Conservation (phyloP, 2,329 filamentous ascomycete species). For the Sporothrix variecibatus region DNA sequence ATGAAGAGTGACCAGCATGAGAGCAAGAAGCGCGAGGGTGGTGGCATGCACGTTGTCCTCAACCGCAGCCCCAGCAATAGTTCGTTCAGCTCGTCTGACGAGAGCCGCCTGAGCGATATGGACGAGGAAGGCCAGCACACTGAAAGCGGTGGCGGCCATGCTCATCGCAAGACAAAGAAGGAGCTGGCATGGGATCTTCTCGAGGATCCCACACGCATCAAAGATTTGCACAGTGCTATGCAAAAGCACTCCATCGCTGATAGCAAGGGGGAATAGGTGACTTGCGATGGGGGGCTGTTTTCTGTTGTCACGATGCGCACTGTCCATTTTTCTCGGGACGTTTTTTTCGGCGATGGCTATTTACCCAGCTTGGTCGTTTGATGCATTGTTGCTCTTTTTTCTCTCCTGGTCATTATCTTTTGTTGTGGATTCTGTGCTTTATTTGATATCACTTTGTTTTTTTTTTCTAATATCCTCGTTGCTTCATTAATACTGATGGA, state of each 20-base stretch:
- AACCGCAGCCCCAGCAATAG: conserved; percentile 54
- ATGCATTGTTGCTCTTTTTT: neutral
- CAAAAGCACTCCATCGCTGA: neutral
- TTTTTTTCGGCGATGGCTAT: too few species aligned
- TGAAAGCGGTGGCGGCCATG: conserved; percentile 33
- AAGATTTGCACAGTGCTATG: conserved; percentile 34
- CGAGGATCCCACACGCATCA: conserved; percentile 52
- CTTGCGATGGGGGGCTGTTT: too few species aligned
- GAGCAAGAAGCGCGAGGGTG: conserved; percentile 66
- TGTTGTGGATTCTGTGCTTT: neutral
- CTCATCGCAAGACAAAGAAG: conserved; percentile 48
- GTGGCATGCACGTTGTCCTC: conserved; percentile 55
- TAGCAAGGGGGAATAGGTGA: neutral
- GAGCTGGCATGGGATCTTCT: conserved; percentile 54
- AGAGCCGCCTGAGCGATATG: conserved; percentile 49
- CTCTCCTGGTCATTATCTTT: neutral
- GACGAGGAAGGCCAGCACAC: conserved; percentile 36
- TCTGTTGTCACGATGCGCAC: too few species aligned
- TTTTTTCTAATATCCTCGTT: neutral
- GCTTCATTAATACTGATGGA: neutral
- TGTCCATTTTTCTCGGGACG: too few species aligned
- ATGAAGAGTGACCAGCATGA: conserved; percentile 77
- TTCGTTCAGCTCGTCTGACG: conserved; percentile 54
- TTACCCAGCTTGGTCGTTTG: neutral
- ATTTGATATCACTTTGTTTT: neutral